Base-by-base conservation (phyloP, 192 early-diverging fungal species). In the Rhizoclosmatium sp. region DNA sequence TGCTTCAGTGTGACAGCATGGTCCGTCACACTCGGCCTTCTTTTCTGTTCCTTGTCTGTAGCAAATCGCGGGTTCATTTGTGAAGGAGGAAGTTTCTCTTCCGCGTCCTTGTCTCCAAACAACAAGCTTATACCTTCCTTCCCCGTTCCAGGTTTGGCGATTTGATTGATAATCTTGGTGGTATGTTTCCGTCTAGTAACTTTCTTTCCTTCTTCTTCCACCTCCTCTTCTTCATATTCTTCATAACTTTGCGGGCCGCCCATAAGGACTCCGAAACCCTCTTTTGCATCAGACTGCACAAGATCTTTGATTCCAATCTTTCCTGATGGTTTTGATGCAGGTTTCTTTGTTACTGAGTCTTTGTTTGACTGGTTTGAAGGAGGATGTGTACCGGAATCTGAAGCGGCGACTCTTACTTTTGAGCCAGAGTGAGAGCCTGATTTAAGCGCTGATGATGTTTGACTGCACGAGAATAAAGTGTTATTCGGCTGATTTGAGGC, bases 81-180 rank as follows among this genome's bases (percentile, higher is more conserved):
- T 40, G 54, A 59, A 49, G 69, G 47, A 2, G 69, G 69, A 16
- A 54, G 48, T 23, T 49, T 21, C 9, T 71, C 9, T 3, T 71
- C 48, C 12, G 69, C 69, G 19, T 31, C 49, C 5, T 49, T 23
- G 39, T 71, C 45, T 39, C 69, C 69, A 42, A 71, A 56, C n/a
- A 71, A 39, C n/a, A 71, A 7, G 10, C 51, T 45, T 49, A 71
- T 56, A 23, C 49, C 69, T 14, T 71, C 69, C 51, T 71, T 71
- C 39, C 47, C 69, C 2, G 12, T 56, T 5, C 51, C 51, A n/a
- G 19, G 7, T 69, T 7, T 16, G 9, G 54, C 31, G 19, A 56
- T 14, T 39, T 71, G 69, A 10, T 68, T 68, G 44, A 68, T 68
- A 21, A 68, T 3, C 65, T 41, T 39, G 9, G 23, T 46, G 4